These are phyloP conservation scores for Daldinia loculata DNA, from an alignment of 495 filamentous ascomycete species.

Conservation along the genomic window DNA sequence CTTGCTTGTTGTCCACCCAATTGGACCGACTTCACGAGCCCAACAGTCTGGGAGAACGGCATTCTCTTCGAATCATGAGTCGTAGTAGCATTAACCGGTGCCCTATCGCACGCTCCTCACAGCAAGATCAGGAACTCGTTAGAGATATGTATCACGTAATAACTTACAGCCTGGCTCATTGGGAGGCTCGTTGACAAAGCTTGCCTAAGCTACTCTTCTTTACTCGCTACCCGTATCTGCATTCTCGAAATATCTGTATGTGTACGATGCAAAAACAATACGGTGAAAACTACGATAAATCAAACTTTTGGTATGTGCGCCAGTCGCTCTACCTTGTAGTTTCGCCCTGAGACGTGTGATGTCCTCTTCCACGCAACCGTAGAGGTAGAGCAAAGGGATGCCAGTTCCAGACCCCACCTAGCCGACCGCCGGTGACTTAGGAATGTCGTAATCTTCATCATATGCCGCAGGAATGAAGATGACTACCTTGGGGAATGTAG, in stretches of 20 bases:
- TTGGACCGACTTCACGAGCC: slow-evolving; percentile 35
- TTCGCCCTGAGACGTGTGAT: not conserved
- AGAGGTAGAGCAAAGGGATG: slow-evolving; percentile 15
- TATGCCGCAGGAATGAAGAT: slow-evolving; percentile 24
- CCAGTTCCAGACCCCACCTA: slow-evolving; percentile 26
- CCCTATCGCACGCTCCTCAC: slow-evolving; percentile 7
- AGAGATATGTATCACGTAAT: not conserved
- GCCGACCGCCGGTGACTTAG: slow-evolving; percentile 16
- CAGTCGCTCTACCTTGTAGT: not conserved
- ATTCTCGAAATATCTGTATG: not conserved
- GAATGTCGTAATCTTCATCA: slow-evolving; percentile 40
- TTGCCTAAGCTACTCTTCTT: not conserved
- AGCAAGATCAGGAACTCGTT: not conserved
- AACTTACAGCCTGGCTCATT: not conserved
- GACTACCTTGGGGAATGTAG: slow-evolving; percentile 35
- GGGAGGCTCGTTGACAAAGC: not conserved
- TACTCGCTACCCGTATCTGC: not conserved
- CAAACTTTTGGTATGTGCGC: not conserved
- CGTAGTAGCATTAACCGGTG: slow-evolving; percentile 8
- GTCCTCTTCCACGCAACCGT: slow-evolving; percentile 2
- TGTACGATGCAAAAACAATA: not conserved
- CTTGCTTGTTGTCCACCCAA: slow-evolving; percentile 30
- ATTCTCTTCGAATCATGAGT: slow-evolving; percentile 22
- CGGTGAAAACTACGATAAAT: not conserved
- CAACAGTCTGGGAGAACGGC: slow-evolving; percentile 30